These are phyloP conservation scores for Microdochium paspali DNA, from an alignment of 2,329 filamentous ascomycete genomes.

Conservation along the genomic window DNA sequence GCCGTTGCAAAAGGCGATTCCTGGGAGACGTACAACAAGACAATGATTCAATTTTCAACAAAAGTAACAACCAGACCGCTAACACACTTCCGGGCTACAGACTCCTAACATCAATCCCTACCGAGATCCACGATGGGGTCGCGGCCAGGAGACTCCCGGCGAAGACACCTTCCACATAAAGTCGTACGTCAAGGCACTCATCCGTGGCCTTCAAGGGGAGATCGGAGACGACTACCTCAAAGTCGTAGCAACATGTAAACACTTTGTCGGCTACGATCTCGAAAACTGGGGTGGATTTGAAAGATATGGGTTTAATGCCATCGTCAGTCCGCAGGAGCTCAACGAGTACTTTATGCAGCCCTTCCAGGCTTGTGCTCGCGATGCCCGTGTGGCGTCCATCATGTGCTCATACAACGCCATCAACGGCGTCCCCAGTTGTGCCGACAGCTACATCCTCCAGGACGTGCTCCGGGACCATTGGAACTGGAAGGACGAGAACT, in stretches of 20 bases:
- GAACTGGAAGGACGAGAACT: slow-evolving; percentile 50
- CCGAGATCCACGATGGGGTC: slow-evolving; percentile 13
- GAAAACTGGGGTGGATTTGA: slow-evolving; percentile 33
- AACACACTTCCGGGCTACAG: slow-evolving; percentile 1
- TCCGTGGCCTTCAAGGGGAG: slow-evolving; percentile 39
- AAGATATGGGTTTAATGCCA: slow-evolving; percentile 44
- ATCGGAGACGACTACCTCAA: slow-evolving; percentile 19
- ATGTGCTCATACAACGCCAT: slow-evolving; percentile 57
- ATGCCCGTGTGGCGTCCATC: slow-evolving; percentile 44
- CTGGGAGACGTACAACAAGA: too few relatives aligned
- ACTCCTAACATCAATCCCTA: slow-evolving; percentile 16
- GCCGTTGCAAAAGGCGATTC: too few relatives aligned
- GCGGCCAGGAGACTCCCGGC: slow-evolving; percentile 16
- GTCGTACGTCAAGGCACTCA: slow-evolving; percentile 39
- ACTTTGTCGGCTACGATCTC: slow-evolving; percentile 47
- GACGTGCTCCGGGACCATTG: slow-evolving; percentile 57
- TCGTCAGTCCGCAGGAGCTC: slow-evolving; percentile 50
- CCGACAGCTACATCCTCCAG: slow-evolving; percentile 51
- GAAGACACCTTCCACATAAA: slow-evolving; percentile 30
- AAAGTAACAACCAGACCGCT: neutral
- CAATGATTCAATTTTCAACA: too few relatives aligned
- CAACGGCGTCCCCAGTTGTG: slow-evolving; percentile 56
- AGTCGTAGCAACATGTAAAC: slow-evolving; percentile 48
- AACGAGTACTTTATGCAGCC: slow-evolving; percentile 58
- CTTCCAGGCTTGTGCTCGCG: slow-evolving; percentile 52